Conservation (phyloP, 140 eudicot genomes). For the Bidens hawaiensis region DNA sequence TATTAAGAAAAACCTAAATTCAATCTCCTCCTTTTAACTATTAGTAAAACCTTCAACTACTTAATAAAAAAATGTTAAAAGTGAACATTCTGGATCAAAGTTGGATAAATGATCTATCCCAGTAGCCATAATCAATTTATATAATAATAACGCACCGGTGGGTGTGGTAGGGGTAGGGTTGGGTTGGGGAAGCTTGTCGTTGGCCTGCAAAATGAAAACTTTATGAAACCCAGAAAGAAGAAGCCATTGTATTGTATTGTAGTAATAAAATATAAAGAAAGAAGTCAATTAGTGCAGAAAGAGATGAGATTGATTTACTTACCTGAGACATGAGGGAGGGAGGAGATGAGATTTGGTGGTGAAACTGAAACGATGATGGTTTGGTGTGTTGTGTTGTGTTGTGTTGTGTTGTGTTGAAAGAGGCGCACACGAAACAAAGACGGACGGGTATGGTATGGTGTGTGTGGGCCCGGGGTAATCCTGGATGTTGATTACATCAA, state of each 20-base stretch:
- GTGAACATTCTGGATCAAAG: neutral
- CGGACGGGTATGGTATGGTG: too few species aligned
- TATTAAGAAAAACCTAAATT: neutral
- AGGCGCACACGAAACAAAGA: too few species aligned
- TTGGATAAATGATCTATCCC: too few species aligned
- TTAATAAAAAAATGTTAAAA: neutral
- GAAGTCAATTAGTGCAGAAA: neutral
- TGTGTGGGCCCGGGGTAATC: conserved; percentile 35
- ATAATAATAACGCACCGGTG: conserved; percentile 14
- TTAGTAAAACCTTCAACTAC: too few species aligned
- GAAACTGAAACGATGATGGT: too few species aligned
- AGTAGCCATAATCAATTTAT: too few species aligned
- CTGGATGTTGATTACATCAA: conserved; percentile 20
- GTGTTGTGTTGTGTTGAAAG: neutral
- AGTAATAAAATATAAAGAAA: too few species aligned
- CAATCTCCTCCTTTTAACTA: neutral
- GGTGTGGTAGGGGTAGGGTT: too few species aligned
- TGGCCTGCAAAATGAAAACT: conserved; percentile 4
- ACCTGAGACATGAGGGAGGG: neutral
- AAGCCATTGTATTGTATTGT: too few species aligned
- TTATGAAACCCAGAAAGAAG: too few species aligned
- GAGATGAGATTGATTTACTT: neutral
- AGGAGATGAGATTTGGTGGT: neutral
- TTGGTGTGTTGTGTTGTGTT: too few species aligned
- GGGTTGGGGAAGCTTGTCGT: conserved; percentile 13